Percentiles rank a stretch among this genome's conserved stretches.
Evolutionary conservation across 441 rosid genomes (phyloP).

Genomic region (California macrophylla): DNA sequence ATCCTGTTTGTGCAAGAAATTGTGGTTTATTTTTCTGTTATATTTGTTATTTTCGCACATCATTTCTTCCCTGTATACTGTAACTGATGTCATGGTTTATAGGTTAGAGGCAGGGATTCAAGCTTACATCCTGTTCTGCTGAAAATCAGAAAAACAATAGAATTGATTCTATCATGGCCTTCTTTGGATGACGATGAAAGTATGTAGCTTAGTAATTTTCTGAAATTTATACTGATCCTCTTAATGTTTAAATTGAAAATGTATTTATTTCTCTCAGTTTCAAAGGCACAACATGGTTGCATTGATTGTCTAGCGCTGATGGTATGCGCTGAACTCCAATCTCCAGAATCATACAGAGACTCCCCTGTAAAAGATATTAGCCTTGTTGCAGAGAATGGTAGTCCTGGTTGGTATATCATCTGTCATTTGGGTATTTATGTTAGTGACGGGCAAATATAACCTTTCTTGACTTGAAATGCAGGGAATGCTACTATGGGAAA

Average conservation of each 20-base stretch:
- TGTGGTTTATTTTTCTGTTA: constrained; percentile 9
- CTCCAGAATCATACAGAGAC: constrained; percentile 32
- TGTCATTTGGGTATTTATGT: constrained; percentile 8
- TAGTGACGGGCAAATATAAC: constrained; percentile 16
- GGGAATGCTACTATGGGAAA: constrained; percentile 29
- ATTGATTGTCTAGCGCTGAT: constrained; percentile 80
- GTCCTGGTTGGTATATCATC: constrained; percentile 28
- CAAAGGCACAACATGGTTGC: constrained; percentile 88
- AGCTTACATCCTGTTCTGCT: constrained; percentile 36
- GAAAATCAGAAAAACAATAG: constrained; percentile 43
- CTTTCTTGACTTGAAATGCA: constrained; percentile 25
- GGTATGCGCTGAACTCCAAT: constrained; percentile 68
- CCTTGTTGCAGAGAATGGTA: constrained; percentile 22
- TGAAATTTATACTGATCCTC: constrained; percentile 11
- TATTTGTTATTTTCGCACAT: constrained; percentile 8
- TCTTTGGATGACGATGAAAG: constrained; percentile 60
- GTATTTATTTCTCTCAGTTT: constrained; percentile 39
- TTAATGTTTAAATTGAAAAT: constrained; percentile 6
- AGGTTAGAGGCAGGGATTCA: constrained; percentile 61
- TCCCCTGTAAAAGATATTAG: constrained; percentile 20
- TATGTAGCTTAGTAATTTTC: constrained; percentile 23
- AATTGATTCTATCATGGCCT: constrained; percentile 64
- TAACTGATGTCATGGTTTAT: constrained; percentile 22
- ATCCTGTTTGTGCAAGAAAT: background rate
- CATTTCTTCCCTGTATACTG: constrained; percentile 10